Evolutionary conservation across 495 filamentous ascomycete genomes (phyloP).

Genomic region (Chaetomium tenue): DNA sequence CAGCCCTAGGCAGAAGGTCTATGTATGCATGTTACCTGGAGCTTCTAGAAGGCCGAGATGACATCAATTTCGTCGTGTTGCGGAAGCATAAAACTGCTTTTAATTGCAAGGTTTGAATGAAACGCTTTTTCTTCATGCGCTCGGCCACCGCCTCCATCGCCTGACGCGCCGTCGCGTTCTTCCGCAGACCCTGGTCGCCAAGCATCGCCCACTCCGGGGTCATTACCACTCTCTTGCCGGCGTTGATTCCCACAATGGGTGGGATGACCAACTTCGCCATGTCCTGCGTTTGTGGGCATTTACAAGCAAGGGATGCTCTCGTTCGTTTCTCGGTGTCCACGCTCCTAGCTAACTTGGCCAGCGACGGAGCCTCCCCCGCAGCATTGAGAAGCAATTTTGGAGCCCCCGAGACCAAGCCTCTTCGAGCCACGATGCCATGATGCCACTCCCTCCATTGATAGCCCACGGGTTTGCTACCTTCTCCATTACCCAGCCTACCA

Average conservation of each 20-base stretch:
- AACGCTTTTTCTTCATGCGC: conserved; percentile 52
- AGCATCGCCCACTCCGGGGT: conserved; percentile 21
- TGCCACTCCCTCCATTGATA: conserved; percentile 5
- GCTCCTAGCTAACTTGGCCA: neutral
- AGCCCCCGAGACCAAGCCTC: conserved; percentile 34
- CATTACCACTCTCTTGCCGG: neutral
- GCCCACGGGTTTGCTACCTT: conserved; percentile 7
- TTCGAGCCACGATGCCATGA: conserved; percentile 27
- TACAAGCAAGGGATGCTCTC: neutral
- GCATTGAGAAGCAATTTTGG: conserved; percentile 53
- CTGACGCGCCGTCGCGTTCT: conserved; percentile 16
- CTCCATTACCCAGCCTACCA: no score
- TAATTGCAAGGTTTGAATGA: conserved; percentile 51
- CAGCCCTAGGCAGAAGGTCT: conserved; percentile 31
- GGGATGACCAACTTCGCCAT: neutral
- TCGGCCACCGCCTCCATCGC: conserved; percentile 33
- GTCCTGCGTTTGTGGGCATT: no score
- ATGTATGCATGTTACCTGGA: conserved; percentile 46
- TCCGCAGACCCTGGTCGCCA: conserved; percentile 26
- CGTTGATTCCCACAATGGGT: neutral
- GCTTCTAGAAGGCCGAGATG: conserved; percentile 48
- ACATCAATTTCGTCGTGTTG: conserved; percentile 38
- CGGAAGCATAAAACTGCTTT: conserved; percentile 49
- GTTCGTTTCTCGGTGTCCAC: neutral
- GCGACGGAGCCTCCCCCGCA: conserved; percentile 17